phyloP scores from a whole-genome alignment of 2,329 filamentous ascomycete species.

The Rutstroemia sp. region DNA sequence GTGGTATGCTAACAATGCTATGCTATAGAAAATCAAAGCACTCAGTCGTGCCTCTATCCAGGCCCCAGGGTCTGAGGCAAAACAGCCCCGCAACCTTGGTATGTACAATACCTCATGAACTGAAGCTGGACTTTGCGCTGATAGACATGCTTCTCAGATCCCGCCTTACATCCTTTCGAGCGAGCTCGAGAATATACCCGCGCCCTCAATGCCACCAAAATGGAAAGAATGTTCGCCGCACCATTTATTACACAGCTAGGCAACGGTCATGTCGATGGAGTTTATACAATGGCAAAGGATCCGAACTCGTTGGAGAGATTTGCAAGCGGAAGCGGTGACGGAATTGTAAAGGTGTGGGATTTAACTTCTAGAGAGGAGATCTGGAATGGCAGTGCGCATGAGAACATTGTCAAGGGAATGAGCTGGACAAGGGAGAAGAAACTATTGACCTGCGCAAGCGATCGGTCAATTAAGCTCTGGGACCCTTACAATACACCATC shows the following conservation, averaged over 20 bases:
- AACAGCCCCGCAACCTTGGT: slow-evolving; percentile 66
- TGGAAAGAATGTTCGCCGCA: slow-evolving; percentile 85
- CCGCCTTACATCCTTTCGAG: slow-evolving; percentile 60
- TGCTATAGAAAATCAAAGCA: slow-evolving; percentile 51
- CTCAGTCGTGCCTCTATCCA: slow-evolving; percentile 61
- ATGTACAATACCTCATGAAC: not conserved
- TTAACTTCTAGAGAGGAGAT: slow-evolving; percentile 64
- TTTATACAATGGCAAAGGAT: slow-evolving; percentile 76
- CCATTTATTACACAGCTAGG: slow-evolving; percentile 85
- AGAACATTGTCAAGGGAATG: slow-evolving; percentile 87
- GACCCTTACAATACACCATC: slow-evolving; percentile 73
- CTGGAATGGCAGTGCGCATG: slow-evolving; percentile 76
- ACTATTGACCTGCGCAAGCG: slow-evolving; percentile 77
- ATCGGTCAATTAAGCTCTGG: slow-evolving; percentile 83
- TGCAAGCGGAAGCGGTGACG: slow-evolving; percentile 83
- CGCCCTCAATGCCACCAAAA: slow-evolving; percentile 77
- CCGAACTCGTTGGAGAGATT: slow-evolving; percentile 65
- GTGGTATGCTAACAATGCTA: not conserved
- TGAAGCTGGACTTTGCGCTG: not conserved
- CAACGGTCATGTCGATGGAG: slow-evolving; percentile 84
- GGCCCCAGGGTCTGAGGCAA: slow-evolving; percentile 57
- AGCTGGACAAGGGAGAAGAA: slow-evolving; percentile 84
- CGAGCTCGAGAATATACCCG: slow-evolving; percentile 78
- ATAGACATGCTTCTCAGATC: not conserved
- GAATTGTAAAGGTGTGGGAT: slow-evolving; percentile 91